Base-by-base conservation (phyloP, 768 basidiomycete genomes). In the Termitomyces eurrhizus region DNA sequence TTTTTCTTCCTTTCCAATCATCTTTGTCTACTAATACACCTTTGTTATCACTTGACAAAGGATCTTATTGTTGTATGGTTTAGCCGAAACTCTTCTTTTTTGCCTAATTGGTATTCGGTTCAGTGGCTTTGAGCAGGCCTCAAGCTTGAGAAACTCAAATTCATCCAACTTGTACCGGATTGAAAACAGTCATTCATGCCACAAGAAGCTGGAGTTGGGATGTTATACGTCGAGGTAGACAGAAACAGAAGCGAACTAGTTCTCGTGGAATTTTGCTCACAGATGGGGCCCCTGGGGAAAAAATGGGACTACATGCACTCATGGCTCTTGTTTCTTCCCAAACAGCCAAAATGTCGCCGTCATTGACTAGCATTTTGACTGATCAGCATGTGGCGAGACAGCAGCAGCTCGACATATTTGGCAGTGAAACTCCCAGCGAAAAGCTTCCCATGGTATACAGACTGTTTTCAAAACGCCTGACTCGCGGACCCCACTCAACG, bases 281-380 rank as follows among this genome's bases (percentile, higher is more conserved):
- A 6, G 21, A 50, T 50, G 11, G 33, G n/a, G 14, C 16, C 21
- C 69, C 64, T 1, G 76, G 74, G 53, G n/a, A 42, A n/a, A n/a
- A 9, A n/a, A 42, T 42, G 42, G 41, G 12, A 6, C 7, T 13
- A 18, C 29, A 29, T 29, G 16, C 14, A 64, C 68, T 66, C 69
- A 75, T 4, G 59, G 61, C 12, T 70, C 68, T 74, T 75, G 75
- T 36, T 73, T 66, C 32, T 67, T 58, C 26, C 74, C 74, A 58
- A 7, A 7, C 42, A n/a, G 42, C 42, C 42, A 44, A 75, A 75
- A 76, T 26, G 65, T 53, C 32, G 64, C 58, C 37, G 60, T 64
- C 57, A 77, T 45, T 42, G 41, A 42, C 41, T 42, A 42, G 18
- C 18, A 42, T n/a, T n/a, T 21, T 21, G 9, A 44, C 16, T 42